These are phyloP conservation scores for Camelina neglecta DNA, from an alignment of 345 rosid genomes.

Conservation along the genomic window DNA sequence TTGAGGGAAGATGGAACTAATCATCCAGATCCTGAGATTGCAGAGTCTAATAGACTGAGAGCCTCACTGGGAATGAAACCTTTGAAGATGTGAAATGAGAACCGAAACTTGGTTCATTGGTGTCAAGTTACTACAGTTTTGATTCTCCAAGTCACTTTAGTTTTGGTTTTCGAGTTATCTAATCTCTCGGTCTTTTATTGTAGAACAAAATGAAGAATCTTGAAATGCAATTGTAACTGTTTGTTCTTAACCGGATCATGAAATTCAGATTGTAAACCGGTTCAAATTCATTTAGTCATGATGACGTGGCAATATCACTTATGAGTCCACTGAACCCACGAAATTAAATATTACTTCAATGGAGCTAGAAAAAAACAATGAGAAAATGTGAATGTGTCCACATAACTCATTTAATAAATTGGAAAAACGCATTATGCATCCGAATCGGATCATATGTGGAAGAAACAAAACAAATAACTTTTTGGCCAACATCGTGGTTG, in stretches of 20 bases:
- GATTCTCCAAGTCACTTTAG: neutral
- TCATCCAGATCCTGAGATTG: slow-evolving; percentile 90
- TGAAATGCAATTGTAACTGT: neutral
- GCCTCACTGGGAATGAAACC: slow-evolving; percentile 83
- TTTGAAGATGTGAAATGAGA: slow-evolving; percentile 36
- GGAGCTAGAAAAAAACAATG: neutral
- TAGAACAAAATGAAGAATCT: slow-evolving; percentile 14
- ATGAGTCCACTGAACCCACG: slow-evolving; percentile 28
- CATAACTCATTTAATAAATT: slow-evolving; percentile 25
- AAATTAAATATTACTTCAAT: slow-evolving; percentile 24
- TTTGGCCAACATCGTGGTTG: slow-evolving; percentile 44
- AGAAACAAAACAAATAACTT: slow-evolving; percentile 39
- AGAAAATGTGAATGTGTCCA: slow-evolving; percentile 31
- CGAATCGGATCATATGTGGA: slow-evolving; percentile 45
- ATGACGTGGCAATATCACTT: slow-evolving; percentile 2
- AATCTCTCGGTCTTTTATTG: slow-evolving; percentile 4
- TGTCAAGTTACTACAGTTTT: slow-evolving; percentile 1
- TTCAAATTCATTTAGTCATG: neutral
- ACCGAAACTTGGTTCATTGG: neutral
- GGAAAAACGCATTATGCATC: slow-evolving; percentile 41
- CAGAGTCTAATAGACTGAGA: slow-evolving; percentile 82
- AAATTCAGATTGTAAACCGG: slow-evolving; percentile 12
- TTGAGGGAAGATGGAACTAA: slow-evolving; percentile 82
- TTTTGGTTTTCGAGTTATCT: no score
- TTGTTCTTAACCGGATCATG: slow-evolving; percentile 4